Evolutionary conservation across 768 basidiomycete species (phyloP).

Genomic region (Suillus subluteus): DNA sequence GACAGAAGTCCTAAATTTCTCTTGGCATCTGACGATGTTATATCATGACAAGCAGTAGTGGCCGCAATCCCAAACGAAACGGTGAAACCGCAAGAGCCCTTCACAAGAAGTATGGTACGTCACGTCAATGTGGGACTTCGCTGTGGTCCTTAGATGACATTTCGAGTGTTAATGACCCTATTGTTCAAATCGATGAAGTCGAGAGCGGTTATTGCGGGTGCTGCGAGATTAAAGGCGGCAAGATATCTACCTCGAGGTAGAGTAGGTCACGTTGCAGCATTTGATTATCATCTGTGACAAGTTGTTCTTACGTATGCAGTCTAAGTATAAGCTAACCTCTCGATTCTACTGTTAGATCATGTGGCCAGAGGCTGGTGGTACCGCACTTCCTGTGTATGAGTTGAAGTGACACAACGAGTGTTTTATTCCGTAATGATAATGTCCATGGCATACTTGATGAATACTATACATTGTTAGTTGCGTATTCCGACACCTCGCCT

Average conservation of each 20-base stretch:
- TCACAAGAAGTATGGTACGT: neutral
- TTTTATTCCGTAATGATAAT: neutral
- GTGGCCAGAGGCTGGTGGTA: neutral
- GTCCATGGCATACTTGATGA: constrained; percentile 16
- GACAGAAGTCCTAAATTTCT: neutral
- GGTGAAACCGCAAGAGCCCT: neutral
- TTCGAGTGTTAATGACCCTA: neutral
- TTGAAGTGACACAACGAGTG: neutral
- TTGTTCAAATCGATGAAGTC: neutral
- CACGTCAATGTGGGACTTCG: neutral
- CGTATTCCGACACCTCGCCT: constrained; percentile 8
- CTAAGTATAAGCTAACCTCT: neutral
- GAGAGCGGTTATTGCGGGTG: neutral
- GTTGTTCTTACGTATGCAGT: neutral
- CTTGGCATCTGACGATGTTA: neutral
- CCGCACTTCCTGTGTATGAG: neutral
- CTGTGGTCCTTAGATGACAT: too few species aligned
- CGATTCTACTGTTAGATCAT: neutral
- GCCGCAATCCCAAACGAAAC: neutral
- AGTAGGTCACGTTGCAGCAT: neutral
- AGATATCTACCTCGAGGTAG: neutral
- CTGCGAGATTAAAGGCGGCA: neutral
- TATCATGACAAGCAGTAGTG: neutral
- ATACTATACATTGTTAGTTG: constrained; percentile 33
- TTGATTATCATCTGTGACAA: neutral